Base-by-base conservation (phyloP, 495 filamentous ascomycete species). In the Penicillium maclennaniae region DNA sequence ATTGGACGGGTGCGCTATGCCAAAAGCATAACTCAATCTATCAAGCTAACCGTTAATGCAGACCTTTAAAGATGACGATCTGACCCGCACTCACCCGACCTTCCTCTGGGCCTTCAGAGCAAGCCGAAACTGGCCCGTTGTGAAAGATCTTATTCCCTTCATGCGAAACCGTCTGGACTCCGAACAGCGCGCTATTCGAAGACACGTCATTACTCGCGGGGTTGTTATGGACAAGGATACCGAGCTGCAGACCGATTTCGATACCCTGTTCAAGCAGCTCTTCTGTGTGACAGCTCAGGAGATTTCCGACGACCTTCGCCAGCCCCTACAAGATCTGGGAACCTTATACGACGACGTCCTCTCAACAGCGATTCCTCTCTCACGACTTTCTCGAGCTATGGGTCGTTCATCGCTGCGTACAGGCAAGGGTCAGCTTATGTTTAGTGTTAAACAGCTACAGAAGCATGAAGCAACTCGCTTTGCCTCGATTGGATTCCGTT, bases 101-200 rank as follows among this genome's bases (percentile, higher is more conserved):
- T 96, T 93, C 66, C 83, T 91, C 26, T 96, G 91, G 91, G 81
- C 91, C 43, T 95, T 88, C 63, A 81, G 87, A 49, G 87, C 88
- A 12, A 87, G 86, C 34, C 79, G 84, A 20, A 82, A 89, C 64
- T 96, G 91, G 91, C 62, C 67, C 7, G 76, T 79, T 20, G 74
- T 96, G 17, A 77, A 75, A 44, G 78, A 83, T 25, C 73, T 92
- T 10, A 72, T 95, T 28, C 80, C 83, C 12, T 79, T 79, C 21
- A 95, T 95, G 87, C 69, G 69, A 50, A 73, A 71, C 27, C 83
- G 84, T 39, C 72, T 88, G 15, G 71, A 75, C 38, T 62, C 64
- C 50, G 68, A 75, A 21, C 55, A 67, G 20, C 45, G 25, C 16
- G 61, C 60, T 15, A 54, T 65, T 6, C 60, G 65, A 25, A 60